Evolutionary conservation across 73 alveolate genomes (phyloP), one percentile per base, ranked within the genome.

Genomic region (Effrenium voratum): DNA sequence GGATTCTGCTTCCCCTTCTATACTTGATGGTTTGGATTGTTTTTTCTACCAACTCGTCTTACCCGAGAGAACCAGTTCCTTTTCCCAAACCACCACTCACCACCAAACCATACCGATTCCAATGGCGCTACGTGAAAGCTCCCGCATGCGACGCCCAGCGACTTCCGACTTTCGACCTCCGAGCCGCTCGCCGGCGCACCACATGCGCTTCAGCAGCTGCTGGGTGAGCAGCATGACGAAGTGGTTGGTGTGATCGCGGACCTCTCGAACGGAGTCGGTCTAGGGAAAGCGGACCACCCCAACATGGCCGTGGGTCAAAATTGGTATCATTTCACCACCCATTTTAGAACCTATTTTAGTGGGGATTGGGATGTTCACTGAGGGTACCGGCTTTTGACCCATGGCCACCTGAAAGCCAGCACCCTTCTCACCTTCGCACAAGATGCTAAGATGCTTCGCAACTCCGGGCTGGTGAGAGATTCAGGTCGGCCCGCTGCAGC

Each of bases 121-220:
- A 8, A 52, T 52, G 26, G 19, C 8, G 63, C 63, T 19, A 38
- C 38, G 16, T 22, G 15, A 38, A 5, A 60, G 34, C 75, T 40
- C 44, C 43, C 40, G 8, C 34, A 63, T 34, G 43, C 43, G 43
- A 34, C 26, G 77, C 3, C 2, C 16, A 34, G n/a, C 26, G 77
- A 30, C n/a, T 63, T 30, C n/a, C 43, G 41, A 30, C n/a, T 30
- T 30, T 30, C 49, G 82, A 34, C 32, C n/a, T 32, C 5, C 88
- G n/a, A 77, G 88, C 15, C 40, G 26, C 83, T 87, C 95, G 36
- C 95, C 95, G 24, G 95, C 95, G 43, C 95, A 87, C 83, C 95
- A 87, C 95, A 87, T 87, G 24, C 95, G 38, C 68, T 59, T 87
- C 63, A 63, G 68, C 70, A 87, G 49, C 68, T 87, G 84, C 95